Base-by-base conservation (phyloP, 768 basidiomycete species). In the Trametes meyenii region DNA sequence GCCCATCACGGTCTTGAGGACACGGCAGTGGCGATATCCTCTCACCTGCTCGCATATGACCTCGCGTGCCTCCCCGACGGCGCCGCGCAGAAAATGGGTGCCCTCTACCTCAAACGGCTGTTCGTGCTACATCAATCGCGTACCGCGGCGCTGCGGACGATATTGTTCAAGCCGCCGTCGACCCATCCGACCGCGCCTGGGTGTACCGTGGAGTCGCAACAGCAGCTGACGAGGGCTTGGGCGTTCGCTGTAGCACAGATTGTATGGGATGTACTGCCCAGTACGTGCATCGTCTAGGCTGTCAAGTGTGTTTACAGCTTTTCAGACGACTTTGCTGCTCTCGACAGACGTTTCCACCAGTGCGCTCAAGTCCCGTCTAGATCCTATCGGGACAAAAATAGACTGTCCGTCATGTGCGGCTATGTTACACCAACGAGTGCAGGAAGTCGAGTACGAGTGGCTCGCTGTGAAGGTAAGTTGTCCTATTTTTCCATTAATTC, bases 361-460 rank as follows among this genome's bases (percentile, higher is more conserved):
- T 53, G 76, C 83, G 3, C 84, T 92, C 73, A 87, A 90, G 70
- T 83, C 84, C 3, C 85, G 89, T 26, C 77, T 92, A 29, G 78
- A 79, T 13, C 89, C 89, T 3, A 72, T 91, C 14, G 81, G 81
- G 48, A 83, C 85, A 24, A 86, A 87, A 64, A 71, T 91, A 14
- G 73, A 77, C 14, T 92, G 90, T 68, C 83, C 85, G 33, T 77
- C 83, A 17, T 92, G 90, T 68, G 83, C 80, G 57, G 72, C 76
- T 36, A 77, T 83, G 1, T 78, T 92, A 26, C 76, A 80, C 50
- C 83, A 85, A n/a, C 81, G 90, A 21, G 80, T 91, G 39, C 84
- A 83, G 70, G 79, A 80, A 38, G 78, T 91, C 46, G 74, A 89
- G 29, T 71, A 84, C 35, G 87, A 90, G 66, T 92, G 90, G 90